Conservation (phyloP, 2,329 filamentous ascomycete species). For the Colletotrichum horii region DNA sequence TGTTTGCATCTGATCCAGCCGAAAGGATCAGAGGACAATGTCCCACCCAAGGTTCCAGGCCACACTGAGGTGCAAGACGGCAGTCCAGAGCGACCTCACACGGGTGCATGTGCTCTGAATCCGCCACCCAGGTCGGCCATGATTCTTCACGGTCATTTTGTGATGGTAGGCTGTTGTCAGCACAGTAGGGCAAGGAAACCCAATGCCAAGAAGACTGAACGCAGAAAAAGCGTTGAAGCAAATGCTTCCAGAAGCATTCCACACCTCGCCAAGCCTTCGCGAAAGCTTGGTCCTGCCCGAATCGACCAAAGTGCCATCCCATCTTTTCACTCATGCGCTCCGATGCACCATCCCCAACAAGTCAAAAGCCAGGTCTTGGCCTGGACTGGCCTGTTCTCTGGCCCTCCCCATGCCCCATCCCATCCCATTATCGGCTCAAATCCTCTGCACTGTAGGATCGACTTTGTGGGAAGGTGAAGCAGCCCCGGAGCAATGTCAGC, state of each 20-base stretch:
- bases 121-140: not conserved
- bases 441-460: not conserved
- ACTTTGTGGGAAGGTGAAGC: not conserved
- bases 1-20: not conserved
- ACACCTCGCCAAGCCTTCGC: not conserved
- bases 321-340: not conserved
- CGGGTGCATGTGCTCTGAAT: not conserved
- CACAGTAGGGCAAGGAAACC: not conserved
- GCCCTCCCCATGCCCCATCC: not conserved
- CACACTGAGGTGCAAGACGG: not conserved
- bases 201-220: not conserved
- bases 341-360: not conserved
- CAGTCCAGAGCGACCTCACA: not conserved
- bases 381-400: not conserved
- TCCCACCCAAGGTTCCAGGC: not conserved
- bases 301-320: conserved; percentile 1
- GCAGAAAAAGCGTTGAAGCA: not conserved
- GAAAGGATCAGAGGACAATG: not conserved
- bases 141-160: not conserved
- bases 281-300: conserved; percentile 1
- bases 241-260: conserved; percentile 9
- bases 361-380: not conserved
- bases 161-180: not conserved
- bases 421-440: not conserved
- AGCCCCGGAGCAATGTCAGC: not conserved